These are phyloP conservation scores for Ligustrum vulgare DNA, from an alignment of 257 asterid genomes.

Conservation along the genomic window DNA sequence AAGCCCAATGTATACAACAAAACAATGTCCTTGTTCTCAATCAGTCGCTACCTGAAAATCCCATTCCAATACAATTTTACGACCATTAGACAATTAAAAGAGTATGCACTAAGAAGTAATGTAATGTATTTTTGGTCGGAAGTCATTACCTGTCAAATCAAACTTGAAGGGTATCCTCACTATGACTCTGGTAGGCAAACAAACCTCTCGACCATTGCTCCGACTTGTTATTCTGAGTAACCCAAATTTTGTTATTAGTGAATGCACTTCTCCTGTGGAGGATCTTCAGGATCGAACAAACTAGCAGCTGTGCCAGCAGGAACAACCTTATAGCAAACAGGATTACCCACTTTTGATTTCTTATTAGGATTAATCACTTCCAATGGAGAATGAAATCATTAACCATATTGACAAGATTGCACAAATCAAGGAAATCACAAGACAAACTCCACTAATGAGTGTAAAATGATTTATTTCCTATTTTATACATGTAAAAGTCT, in stretches of 20 bases:
- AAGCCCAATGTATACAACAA: conserved; percentile 93
- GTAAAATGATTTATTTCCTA: too few relatives aligned
- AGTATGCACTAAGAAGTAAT: not conserved
- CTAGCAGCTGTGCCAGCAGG: conserved; percentile 93
- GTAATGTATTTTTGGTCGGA: not conserved
- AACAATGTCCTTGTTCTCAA: conserved; percentile 87
- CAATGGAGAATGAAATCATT: too few relatives aligned
- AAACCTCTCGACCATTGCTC: conserved; percentile 94
- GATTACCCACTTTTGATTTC: conserved; percentile 69
- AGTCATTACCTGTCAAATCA: conserved; percentile 79
- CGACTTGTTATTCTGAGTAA: conserved; percentile 68
- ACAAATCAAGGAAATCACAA: too few relatives aligned
- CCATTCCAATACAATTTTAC: conserved; percentile 9
- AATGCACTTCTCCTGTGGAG: conserved; percentile 86
- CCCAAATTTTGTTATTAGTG: conserved; percentile 93
- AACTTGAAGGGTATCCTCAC: conserved; percentile 90
- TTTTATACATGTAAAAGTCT: too few relatives aligned
- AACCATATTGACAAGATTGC: too few relatives aligned
- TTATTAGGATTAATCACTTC: conserved; percentile 63
- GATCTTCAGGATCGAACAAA: conserved; percentile 72
- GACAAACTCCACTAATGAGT: too few relatives aligned
- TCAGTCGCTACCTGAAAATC: conserved; percentile 58
- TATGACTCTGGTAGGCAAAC: conserved; percentile 84
- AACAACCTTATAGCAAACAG: conserved; percentile 81
- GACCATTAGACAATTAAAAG: not conserved